A percentile compares a stretch with the other conserved stretches of the same genome.
Conservation (phyloP, 441 rosid genomes). For the Jatropha podagrica region DNA sequence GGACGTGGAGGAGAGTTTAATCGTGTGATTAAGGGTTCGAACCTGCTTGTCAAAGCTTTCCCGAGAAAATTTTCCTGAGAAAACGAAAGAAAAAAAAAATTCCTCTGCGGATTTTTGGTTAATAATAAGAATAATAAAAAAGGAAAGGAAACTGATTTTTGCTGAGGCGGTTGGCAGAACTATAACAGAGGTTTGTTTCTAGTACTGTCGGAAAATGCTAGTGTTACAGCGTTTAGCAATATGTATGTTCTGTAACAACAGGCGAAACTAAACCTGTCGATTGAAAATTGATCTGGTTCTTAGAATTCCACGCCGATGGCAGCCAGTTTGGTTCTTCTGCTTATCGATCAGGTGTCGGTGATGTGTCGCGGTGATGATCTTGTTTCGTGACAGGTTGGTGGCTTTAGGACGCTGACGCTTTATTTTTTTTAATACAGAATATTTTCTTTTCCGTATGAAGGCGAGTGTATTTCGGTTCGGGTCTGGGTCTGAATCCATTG, state of each 20-base stretch:
- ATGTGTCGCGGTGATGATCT: background rate
- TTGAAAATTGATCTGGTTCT: background rate
- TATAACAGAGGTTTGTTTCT: background rate
- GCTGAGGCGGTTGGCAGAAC: constrained; percentile 28
- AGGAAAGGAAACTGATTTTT: constrained; percentile 20
- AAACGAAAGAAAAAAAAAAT: background rate
- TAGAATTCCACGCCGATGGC: background rate
- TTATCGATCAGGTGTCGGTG: background rate
- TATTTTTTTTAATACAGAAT: background rate
- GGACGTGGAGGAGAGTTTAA: background rate
- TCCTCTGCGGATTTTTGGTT: background rate
- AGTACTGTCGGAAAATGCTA: background rate
- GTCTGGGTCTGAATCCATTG: background rate
- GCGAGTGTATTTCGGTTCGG: background rate
- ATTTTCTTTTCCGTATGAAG: background rate
- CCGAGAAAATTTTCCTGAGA: constrained; percentile 7
- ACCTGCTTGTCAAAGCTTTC: constrained; percentile 22
- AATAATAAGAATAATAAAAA: background rate
- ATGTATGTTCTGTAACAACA: background rate
- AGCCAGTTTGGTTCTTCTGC: too few species aligned
- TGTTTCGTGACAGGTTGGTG: background rate
- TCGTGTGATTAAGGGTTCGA: background rate
- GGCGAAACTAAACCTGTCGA: background rate
- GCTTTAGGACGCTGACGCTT: background rate
- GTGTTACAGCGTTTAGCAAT: background rate